These are phyloP conservation scores for Canariomyces notabilis DNA, from an alignment of 2,329 filamentous ascomycete genomes.

Conservation along the genomic window DNA sequence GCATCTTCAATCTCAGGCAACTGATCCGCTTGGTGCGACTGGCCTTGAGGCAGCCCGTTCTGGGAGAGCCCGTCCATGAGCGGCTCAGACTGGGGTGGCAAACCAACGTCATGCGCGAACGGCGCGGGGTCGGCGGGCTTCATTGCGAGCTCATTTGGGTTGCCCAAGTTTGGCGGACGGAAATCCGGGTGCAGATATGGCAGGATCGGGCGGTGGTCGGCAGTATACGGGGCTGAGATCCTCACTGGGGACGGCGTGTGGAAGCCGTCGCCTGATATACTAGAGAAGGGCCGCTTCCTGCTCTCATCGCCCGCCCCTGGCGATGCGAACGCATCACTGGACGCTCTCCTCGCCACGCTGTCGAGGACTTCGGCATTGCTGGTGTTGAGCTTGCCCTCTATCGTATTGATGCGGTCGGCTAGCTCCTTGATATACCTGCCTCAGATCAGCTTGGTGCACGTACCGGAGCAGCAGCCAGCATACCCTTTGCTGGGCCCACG, in stretches of 20 bases:
- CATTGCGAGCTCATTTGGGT: constrained; percentile 38
- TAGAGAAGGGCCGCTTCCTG: constrained; percentile 46
- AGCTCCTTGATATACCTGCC: constrained; percentile 83
- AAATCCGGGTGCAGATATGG: constrained; percentile 33
- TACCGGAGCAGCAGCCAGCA: constrained; percentile 24
- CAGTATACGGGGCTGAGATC: constrained; percentile 40
- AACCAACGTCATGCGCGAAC: constrained; percentile 4
- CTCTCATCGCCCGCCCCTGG: constrained; percentile 39
- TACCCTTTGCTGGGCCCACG: constrained; percentile 85
- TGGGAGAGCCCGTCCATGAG: constrained; percentile 29
- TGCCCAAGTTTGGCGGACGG: constrained; percentile 32
- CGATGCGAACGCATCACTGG: constrained; percentile 50
- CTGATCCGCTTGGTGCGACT: constrained; percentile 31
- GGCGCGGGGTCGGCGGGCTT: constrained; percentile 35
- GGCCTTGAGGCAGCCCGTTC: constrained; percentile 21
- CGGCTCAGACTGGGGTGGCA: constrained; percentile 27
- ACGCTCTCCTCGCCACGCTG: constrained; percentile 30
- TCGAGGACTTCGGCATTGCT: constrained; percentile 39
- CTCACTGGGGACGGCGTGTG: constrained; percentile 38
- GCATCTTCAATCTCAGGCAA: constrained; percentile 39
- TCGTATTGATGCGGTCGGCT: constrained; percentile 74
- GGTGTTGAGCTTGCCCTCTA: constrained; percentile 70
- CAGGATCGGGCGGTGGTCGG: constrained; percentile 43
- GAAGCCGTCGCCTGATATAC: constrained; percentile 40
- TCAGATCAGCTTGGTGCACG: constrained; percentile 1